Evolutionary conservation across 2,329 filamentous ascomycete genomes (phyloP).

Genomic region (Chrysosporium keratinophilum): DNA sequence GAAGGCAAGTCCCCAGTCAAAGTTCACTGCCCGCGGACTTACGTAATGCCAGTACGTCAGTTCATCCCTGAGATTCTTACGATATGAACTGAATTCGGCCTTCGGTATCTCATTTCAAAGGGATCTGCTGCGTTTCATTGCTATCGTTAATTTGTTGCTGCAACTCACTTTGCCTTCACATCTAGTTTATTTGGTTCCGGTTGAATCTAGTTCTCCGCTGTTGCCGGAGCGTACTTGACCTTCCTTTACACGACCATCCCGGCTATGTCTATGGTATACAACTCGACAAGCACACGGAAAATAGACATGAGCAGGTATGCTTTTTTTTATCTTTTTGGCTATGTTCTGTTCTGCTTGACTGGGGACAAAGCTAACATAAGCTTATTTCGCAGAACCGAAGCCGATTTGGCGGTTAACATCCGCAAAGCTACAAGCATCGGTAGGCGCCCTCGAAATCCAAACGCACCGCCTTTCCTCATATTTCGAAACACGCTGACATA

Average conservation of each 20-base stretch:
- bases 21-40: slow-evolving; percentile 4
- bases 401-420: slow-evolving; percentile 56
- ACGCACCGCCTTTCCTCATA: slow-evolving; percentile 10
- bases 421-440: slow-evolving; percentile 56
- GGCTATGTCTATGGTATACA: slow-evolving; percentile 17
- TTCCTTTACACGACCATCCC: neutral
- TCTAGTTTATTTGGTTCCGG: neutral
- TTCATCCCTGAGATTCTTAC: slow-evolving; percentile 1
- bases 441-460: slow-evolving; percentile 23
- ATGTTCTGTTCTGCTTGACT: neutral
- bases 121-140: neutral
- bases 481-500: slow-evolving; percentile 1
- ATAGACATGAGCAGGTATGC: slow-evolving; percentile 53
- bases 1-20: neutral
- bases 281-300: slow-evolving; percentile 35
- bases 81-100: neutral
- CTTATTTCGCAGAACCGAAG: slow-evolving; percentile 41
- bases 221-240: neutral
- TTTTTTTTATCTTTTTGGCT: neutral
- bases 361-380: slow-evolving; percentile 8
- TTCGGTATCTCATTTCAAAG: neutral
- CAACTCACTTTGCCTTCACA: neutral
- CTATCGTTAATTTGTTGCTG: neutral
- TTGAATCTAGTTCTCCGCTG: neutral
- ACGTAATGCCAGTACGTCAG: slow-evolving; percentile 7